Evolutionary conservation across 768 basidiomycete species (phyloP), one percentile per base, ranked within the genome.

Genomic region (Naganishia friedmannii): DNA sequence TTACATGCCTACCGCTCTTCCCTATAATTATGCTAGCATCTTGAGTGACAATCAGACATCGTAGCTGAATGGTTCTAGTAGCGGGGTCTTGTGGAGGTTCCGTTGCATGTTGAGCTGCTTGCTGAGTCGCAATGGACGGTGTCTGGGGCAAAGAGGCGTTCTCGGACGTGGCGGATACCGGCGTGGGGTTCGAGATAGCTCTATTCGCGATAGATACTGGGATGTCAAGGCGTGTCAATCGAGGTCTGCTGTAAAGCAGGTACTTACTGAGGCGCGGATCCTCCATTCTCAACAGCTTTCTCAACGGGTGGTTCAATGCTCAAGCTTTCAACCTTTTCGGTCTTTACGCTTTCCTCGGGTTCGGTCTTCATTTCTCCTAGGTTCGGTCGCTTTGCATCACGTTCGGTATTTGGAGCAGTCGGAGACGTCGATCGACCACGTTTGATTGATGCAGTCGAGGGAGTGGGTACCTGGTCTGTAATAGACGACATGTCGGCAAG

Each of bases 11-110:
- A 73, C 95, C 95, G 42, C 85, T 90, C 82, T 93, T 92, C 45
- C 96, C 96, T 74, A 99, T 99, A 84, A 98, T 98, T 83, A 99
- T 95, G 67, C 92, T 94, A 15, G 96, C 96, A 82, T 99, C 96
- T 83, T 97, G 94, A 12, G 96, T 98, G 75, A 99, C 96, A 79
- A 99, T 99, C 77, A 99, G 85, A 81, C 93, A 94, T 55, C 95
- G 88, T 93, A 99, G 95, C 77, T 94, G 90, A 76, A 99, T 99
- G 56, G 79, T 79, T 69, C 78, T 78, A 82, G 88, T 88, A 37
- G 90, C 89, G 1, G 80, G 60, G 19, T 77, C 76, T 32, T 76
- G 74, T 10, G 74, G 66, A 51, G 74, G 66, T 21, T 73, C 75
- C 17, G 78, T 71, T 5, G 74, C 60, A 13, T 75, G 65, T 28